Percentiles rank a stretch among this genome's conserved stretches.
Evolutionary conservation across 306 rosid genomes (phyloP).

Genomic region (Adenanthera pavonina): DNA sequence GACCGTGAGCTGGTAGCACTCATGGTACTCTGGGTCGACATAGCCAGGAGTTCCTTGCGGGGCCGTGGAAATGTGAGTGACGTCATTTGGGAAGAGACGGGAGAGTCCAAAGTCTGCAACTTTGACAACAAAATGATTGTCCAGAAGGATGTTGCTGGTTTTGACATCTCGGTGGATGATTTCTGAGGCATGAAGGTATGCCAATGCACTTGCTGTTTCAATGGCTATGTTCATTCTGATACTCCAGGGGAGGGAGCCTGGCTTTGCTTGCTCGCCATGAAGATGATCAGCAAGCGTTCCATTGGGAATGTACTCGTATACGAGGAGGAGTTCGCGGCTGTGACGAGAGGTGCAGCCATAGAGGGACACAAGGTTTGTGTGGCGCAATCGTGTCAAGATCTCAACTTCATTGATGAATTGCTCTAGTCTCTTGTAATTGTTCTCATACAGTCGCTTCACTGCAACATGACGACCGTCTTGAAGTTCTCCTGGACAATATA

Average conservation of each 20-base stretch:
- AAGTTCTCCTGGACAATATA: conserved; percentile 59
- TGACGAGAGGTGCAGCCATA: conserved; percentile 89
- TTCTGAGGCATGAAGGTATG: conserved; percentile 76
- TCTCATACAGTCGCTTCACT: conserved; percentile 82
- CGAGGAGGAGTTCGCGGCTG: conserved; percentile 84
- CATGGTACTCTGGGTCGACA: conserved; percentile 86
- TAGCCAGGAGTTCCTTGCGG: conserved; percentile 98
- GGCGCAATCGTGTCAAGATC: conserved; percentile 64
- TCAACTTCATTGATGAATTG: conserved; percentile 81
- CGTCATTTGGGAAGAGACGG: conserved; percentile 71
- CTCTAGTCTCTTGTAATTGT: conserved; percentile 76
- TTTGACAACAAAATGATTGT: conserved; percentile 62
- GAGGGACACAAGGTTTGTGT: conserved; percentile 73
- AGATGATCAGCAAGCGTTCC: conserved; percentile 92
- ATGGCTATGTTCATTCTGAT: conserved; percentile 73
- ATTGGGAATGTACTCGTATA: conserved; percentile 78
- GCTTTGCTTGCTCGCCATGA: conserved; percentile 61
- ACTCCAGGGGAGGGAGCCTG: conserved; percentile 58
- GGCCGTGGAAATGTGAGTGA: conserved; percentile 80
- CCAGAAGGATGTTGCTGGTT: conserved; percentile 83
- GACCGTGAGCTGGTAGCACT: conserved; percentile 73
- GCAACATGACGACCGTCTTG: conserved; percentile 78
- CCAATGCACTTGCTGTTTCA: conserved; percentile 78
- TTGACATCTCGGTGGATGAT: conserved; percentile 86
- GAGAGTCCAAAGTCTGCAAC: conserved; percentile 94